These are phyloP conservation scores for Scenedesmus sp. DNA, from an alignment of 163 green algal species.

Conservation along the genomic window DNA sequence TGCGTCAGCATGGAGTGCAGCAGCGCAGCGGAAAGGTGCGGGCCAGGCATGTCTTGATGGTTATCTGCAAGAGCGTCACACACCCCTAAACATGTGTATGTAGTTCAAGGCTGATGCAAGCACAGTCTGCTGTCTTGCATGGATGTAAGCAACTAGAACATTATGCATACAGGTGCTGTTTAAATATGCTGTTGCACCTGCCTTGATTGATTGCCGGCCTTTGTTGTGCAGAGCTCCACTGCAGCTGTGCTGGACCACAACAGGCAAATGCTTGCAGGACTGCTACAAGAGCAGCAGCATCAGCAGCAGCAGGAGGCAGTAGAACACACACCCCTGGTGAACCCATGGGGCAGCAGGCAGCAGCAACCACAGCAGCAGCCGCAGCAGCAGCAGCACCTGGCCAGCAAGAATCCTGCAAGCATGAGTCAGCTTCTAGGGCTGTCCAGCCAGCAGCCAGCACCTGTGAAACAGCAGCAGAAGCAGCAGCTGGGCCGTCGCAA, in stretches of 20 bases:
- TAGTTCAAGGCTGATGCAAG: background rate
- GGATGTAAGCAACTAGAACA: background rate
- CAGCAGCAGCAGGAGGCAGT: conserved; percentile 29
- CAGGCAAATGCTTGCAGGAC: conserved; percentile 31
- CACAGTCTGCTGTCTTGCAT: background rate
- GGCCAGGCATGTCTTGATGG: no score
- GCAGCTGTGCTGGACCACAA: background rate
- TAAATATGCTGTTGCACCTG: background rate
- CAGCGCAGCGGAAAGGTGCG: background rate
- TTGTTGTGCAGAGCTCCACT: background rate
- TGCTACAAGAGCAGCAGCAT: conserved; percentile 44
- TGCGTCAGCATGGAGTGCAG: background rate
- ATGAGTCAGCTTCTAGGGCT: background rate
- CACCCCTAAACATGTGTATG: background rate
- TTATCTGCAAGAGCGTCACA: no score
- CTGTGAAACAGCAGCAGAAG: background rate
- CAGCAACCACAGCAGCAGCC: conserved; percentile 27
- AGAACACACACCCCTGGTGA: background rate
- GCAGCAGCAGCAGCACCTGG: background rate
- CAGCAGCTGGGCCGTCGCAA: background rate
- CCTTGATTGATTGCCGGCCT: background rate
- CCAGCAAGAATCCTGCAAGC: conserved; percentile 15
- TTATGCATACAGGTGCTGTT: background rate
- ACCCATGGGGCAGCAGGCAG: background rate
- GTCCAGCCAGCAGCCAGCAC: background rate